These are phyloP conservation scores for Hypoxylon sp. DNA, from an alignment of 2,329 filamentous ascomycete species.

Conservation along the genomic window DNA sequence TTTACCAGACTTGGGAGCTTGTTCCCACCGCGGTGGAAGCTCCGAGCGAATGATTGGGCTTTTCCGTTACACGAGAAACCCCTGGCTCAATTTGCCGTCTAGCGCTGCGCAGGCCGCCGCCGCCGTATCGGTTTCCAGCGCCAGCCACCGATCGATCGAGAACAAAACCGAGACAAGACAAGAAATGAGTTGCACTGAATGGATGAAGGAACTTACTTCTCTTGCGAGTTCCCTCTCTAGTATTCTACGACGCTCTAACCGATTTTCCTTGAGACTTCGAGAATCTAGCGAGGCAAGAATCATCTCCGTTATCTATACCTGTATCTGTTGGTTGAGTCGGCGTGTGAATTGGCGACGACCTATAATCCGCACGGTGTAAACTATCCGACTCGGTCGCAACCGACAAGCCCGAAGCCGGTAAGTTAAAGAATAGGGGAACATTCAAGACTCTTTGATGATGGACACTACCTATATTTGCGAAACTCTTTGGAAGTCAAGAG, in stretches of 20 bases:
- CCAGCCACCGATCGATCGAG: slow-evolving; percentile 14
- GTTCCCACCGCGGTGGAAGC: slow-evolving; percentile 5
- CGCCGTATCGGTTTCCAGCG: slow-evolving; percentile 24
- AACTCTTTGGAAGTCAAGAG: not conserved
- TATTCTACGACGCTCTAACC: not conserved
- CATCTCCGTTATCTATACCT: not conserved
- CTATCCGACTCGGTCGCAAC: not conserved
- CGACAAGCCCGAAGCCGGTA: not conserved
- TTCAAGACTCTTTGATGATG: not conserved
- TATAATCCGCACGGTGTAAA: slow-evolving; percentile 6
- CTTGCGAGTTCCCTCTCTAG: not conserved
- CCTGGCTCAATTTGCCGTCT: slow-evolving; percentile 24
- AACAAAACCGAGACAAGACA: slow-evolving; percentile 11
- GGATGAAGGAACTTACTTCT: not conserved
- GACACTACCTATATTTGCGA: not conserved
- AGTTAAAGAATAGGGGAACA: slow-evolving; percentile 1
- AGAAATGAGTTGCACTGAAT: not conserved
- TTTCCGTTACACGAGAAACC: slow-evolving; percentile 10
- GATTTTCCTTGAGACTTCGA: not conserved
- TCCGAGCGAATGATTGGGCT: slow-evolving; percentile 27
- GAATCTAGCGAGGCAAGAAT: not conserved
- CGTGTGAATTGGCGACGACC: not conserved
- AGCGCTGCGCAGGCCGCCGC: slow-evolving; percentile 30
- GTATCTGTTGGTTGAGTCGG: not conserved
- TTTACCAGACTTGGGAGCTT: slow-evolving; percentile 1